Base-by-base conservation (phyloP, 2,329 filamentous ascomycete genomes). In the Nemania sp. region DNA sequence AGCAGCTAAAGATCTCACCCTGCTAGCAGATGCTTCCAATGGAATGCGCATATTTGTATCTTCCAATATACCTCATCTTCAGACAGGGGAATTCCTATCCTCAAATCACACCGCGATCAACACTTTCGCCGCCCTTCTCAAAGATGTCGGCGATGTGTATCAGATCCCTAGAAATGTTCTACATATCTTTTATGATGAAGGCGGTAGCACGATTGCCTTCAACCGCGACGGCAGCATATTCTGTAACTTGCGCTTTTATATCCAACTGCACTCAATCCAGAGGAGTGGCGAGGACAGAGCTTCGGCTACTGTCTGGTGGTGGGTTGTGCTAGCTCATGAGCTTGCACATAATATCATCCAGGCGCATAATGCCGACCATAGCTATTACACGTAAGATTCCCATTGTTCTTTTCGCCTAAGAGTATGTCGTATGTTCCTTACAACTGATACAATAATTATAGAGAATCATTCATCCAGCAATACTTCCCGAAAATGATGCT, bases 281-380 rank as follows among this genome's bases (percentile, higher is more conserved):
- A 79, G 89, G 24, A 51, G 72, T 59, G 78, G 78, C 1, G 81
- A 85, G 62, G 87, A 83, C 18, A 89, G 84, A 77, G 84, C 88
- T 3, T 92, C 96, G 68, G 93, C 93, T 2, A 83, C 89, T 65
- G 88, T 91, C 0, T 97, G 94, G 84, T 98, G 95, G 95, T 98
- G 92, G 88, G 92, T 97, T 71, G 94, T 96, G n/a, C 79, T 98
- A 69, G 97, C 94, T 70, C 96, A 99, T 78, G 97, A 99, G 82
- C 82, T 99, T 79, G 94, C 96, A 66, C 96, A 99, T 81, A 99
- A 99, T 78, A 82, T 99, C 62, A 93, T 97, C 8, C 81, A 82
- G 43, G 86, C 89, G 70, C 95, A 98, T 79, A 91, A 91, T 75
- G 85, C 92, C 18, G 87, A 92, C 62, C 93, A 97, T 80, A 92